Evolutionary conservation across 306 rosid genomes (phyloP).

Genomic region (Corylus avellana): DNA sequence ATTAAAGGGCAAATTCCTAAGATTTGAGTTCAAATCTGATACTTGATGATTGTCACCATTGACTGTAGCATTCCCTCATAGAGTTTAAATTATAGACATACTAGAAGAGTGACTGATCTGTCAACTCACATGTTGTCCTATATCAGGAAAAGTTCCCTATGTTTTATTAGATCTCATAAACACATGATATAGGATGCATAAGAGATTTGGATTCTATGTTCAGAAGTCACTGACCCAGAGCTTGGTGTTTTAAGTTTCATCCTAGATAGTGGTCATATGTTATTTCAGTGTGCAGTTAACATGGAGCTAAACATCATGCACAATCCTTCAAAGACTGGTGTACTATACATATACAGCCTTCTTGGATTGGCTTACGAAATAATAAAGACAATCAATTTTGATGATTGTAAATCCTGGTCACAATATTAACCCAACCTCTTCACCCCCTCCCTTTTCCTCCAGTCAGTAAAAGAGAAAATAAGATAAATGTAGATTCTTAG

Average conservation of each 20-base stretch:
- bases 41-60: background rate
- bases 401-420: background rate
- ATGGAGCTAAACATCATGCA: background rate
- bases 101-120: background rate
- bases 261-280: background rate
- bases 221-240: background rate
- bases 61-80: too few relatives aligned
- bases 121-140: background rate
- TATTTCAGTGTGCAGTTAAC: background rate
- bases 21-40: background rate
- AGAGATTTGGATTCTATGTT: background rate
- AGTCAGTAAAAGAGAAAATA: slow-evolving; percentile 7
- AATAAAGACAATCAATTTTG: background rate
- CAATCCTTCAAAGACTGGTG: background rate
- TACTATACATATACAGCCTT: background rate
- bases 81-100: too few relatives aligned
- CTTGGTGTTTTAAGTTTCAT: background rate
- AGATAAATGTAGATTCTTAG: slow-evolving; percentile 18
- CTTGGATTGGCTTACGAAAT: background rate
- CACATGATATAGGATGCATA: background rate
- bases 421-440: background rate
- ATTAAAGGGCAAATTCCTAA: background rate
- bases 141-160: background rate
- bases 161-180: background rate
- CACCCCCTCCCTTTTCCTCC: background rate